phyloP scores from a whole-genome alignment of 139 green algal genomes.

The Chlamydomonas eustigma region DNA sequence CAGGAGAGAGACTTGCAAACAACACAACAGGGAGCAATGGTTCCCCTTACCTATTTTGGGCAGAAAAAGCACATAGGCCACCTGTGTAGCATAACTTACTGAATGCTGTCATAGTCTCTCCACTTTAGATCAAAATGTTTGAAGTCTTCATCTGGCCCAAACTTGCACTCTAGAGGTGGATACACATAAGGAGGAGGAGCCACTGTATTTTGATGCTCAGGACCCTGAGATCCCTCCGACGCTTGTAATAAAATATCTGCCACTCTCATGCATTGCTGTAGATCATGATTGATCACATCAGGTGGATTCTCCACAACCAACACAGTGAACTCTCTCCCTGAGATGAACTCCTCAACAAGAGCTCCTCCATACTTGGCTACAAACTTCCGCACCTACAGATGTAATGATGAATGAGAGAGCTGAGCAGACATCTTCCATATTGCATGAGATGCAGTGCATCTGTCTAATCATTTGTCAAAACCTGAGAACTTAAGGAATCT shows the following conservation, averaged over 20 bases:
- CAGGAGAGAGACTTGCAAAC: too few species aligned
- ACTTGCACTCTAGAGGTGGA: conserved; percentile 28
- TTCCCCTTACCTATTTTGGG: too few species aligned
- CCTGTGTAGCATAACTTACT: too few species aligned
- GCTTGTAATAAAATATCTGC: too few species aligned
- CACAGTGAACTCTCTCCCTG: conserved; percentile 34
- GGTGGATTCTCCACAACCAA: conserved; percentile 25
- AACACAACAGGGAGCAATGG: too few species aligned
- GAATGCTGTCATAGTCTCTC: conserved; percentile 10
- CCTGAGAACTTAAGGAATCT: too few species aligned
- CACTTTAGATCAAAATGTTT: conserved; percentile 43
- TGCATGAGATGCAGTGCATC: background rate
- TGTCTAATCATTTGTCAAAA: too few species aligned
- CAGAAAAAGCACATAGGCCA: too few species aligned
- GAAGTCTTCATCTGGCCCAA: conserved; percentile 9
- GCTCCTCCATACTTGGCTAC: conserved; percentile 17
- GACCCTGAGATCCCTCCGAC: too few species aligned
- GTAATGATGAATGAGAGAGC: background rate
- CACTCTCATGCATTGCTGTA: too few species aligned
- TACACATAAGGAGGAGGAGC: conserved; percentile 10
- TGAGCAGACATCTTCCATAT: background rate
- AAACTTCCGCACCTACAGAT: conserved; percentile 24
- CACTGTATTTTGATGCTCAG: too few species aligned
- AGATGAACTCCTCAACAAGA: conserved; percentile 36
- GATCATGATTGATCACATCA: background rate